Evolutionary conservation across 208 protist genomes (phyloP).

Genomic region (Herpetomonas tarakana): DNA sequence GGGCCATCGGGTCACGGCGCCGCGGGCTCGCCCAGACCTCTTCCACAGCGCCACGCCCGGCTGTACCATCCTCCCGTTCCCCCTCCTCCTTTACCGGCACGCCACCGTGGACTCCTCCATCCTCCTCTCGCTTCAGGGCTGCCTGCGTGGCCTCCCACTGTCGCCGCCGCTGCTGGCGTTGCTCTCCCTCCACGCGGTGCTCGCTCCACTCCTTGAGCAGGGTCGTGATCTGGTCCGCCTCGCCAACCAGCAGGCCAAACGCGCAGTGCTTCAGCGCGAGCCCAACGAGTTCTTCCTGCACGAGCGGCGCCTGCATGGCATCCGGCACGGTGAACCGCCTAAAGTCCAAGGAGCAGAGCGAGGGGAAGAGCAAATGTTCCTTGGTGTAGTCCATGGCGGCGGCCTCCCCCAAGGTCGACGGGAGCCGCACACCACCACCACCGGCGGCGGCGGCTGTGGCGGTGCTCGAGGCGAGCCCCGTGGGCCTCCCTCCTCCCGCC

Average conservation of each 20-base stretch:
- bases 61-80: neutral
- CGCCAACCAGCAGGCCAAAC: slow-evolving; percentile 64
- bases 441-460: neutral
- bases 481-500: neutral
- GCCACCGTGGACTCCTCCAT: too few relatives aligned
- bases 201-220: slow-evolving; percentile 33
- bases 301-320: slow-evolving; percentile 42
- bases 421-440: too few relatives aligned
- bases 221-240: slow-evolving; percentile 70
- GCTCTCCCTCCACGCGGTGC: slow-evolving; percentile 8
- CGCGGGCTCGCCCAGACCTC: neutral
- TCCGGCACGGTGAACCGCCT: slow-evolving; percentile 33
- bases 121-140: neutral
- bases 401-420: too few relatives aligned
- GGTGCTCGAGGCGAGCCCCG: too few relatives aligned
- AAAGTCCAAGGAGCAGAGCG: slow-evolving; percentile 43
- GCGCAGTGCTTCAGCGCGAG: slow-evolving; percentile 46
- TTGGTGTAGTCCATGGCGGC: slow-evolving; percentile 1
- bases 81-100: slow-evolving; percentile 5
- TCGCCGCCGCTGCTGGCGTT: neutral
- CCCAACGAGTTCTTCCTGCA: slow-evolving; percentile 74
- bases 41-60: neutral
- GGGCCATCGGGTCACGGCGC: slow-evolving; percentile 14
- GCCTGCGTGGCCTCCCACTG: slow-evolving; percentile 4
- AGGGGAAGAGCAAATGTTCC: slow-evolving; percentile 44